phyloP scores from a whole-genome alignment of 768 basidiomycete species.

The Sutorius australiensis region DNA sequence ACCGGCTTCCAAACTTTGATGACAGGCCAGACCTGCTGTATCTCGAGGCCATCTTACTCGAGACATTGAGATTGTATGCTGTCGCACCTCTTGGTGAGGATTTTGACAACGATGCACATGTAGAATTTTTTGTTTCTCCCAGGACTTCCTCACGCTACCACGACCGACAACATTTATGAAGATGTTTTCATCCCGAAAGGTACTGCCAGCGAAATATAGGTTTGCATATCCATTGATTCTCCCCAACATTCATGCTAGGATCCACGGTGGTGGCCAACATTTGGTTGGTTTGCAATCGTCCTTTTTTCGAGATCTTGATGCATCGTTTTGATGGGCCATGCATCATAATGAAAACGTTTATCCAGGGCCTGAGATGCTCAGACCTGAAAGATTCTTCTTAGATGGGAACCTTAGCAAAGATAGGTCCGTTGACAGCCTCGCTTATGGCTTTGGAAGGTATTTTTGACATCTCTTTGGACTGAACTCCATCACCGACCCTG shows the following conservation, averaged over 20 bases:
- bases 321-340: conserved; percentile 13
- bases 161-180: conserved; percentile 15
- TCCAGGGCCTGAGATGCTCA: conserved; percentile 25
- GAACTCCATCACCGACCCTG: neutral
- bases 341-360: conserved; percentile 6
- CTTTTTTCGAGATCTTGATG: neutral
- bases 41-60: neutral
- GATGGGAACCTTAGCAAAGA: conserved; percentile 8
- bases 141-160: conserved; percentile 21
- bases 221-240: neutral
- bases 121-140: neutral
- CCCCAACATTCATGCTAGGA: conserved; percentile 7
- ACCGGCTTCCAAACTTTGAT: neutral
- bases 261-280: conserved; percentile 17
- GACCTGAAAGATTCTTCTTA: conserved; percentile 31
- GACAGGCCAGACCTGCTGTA: neutral
- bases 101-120: neutral
- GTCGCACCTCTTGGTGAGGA: conserved; percentile 20
- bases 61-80: neutral
- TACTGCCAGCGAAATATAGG: neutral
- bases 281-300: conserved; percentile 9
- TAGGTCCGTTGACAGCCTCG: neutral
- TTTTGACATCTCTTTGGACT: neutral
- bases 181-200: conserved; percentile 25
- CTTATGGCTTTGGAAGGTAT: conserved; percentile 27